Percentiles rank a stretch among this genome's conserved stretches.
These are phyloP conservation scores for Exobasidium rhododendri DNA, from an alignment of 1,284 basidiomycete genomes.

Conservation along the genomic window DNA sequence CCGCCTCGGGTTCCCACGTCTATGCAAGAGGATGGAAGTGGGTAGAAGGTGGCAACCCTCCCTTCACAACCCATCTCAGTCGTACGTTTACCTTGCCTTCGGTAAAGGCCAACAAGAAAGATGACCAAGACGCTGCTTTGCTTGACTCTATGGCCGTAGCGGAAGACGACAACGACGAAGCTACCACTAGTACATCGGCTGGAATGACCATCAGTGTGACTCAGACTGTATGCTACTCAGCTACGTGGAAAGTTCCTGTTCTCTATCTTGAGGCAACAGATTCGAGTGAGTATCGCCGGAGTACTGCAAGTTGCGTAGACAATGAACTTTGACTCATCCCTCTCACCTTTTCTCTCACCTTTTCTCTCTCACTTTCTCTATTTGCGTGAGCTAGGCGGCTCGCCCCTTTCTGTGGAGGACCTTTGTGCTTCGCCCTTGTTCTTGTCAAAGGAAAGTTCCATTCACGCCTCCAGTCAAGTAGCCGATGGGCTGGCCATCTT, in stretches of 20 bases:
- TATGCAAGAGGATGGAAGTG: slow-evolving; percentile 5
- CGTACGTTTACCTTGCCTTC: not conserved
- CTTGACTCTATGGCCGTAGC: not conserved
- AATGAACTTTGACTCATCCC: not conserved
- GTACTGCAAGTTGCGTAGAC: not conserved
- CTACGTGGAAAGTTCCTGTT: slow-evolving; percentile 10
- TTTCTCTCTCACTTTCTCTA: not conserved
- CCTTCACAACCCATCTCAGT: not conserved
- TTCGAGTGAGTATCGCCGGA: not conserved
- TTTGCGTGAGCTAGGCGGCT: not conserved
- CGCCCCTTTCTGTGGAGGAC: not conserved
- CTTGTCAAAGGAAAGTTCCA: not conserved
- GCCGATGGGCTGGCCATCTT: not conserved
- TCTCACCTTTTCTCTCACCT: not conserved
- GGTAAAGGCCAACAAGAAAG: not conserved
- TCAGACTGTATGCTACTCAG: slow-evolving; percentile 3
- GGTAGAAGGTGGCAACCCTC: not conserved
- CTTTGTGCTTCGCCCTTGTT: slow-evolving; percentile 3
- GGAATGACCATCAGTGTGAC: not conserved
- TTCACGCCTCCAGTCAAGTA: not conserved
- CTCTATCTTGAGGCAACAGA: not conserved
- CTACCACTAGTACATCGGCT: not conserved
- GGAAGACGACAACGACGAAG: not conserved
- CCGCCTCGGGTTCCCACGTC: not conserved
- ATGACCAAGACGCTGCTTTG: not conserved